Evolutionary conservation across 2,329 filamentous ascomycete species (phyloP), one percentile per base, ranked within the genome.

Genomic region (Xylaria digitata): DNA sequence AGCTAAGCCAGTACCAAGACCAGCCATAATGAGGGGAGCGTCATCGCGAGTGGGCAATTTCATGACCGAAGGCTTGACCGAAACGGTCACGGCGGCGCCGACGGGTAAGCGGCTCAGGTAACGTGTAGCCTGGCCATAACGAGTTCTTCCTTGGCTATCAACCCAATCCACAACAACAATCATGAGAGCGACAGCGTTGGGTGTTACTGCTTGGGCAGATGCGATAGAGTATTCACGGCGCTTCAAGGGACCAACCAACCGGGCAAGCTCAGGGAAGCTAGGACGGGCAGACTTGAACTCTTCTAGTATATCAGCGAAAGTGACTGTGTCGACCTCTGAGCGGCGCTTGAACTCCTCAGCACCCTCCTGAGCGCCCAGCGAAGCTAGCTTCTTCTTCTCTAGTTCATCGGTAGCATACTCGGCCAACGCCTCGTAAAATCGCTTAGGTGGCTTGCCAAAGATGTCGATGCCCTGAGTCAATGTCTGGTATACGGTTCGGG

Each of bases 141-240:
- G 94, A 75, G 92, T 91, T 77, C 94, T 93, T 76, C 95, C 95
- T 75, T 88, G 87, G 71, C 92, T 86, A 80, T 98, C 95, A 71
- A 94, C 90, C 96, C 96, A 99, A 84, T 93, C 90, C 75, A 99
- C 96, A 3, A 96, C 96, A 67, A 99, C 96, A 76, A 99, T 96
- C 89, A 98, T 96, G 70, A 99, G 89, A 8, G 94, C 88, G 65
- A 99, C 94, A n/a, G 88, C 90, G 76, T 85, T 94, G 21, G 96
- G 94, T 0, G 93, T 94, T 46, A 98, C 95, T 75, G 95, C 93
- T 82, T 99, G 96, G 62, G 94, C 96, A 2, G 96, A 98, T 21
- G 96, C 96, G 73, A 99, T 98, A n/a, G 93, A 97, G 86, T 99
- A 99, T 82, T 99, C 96, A 75, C 96, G 89, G 68, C 96, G 92